These are phyloP conservation scores for Ceriops tagal DNA, from an alignment of 345 rosid genomes.

Conservation along the genomic window DNA sequence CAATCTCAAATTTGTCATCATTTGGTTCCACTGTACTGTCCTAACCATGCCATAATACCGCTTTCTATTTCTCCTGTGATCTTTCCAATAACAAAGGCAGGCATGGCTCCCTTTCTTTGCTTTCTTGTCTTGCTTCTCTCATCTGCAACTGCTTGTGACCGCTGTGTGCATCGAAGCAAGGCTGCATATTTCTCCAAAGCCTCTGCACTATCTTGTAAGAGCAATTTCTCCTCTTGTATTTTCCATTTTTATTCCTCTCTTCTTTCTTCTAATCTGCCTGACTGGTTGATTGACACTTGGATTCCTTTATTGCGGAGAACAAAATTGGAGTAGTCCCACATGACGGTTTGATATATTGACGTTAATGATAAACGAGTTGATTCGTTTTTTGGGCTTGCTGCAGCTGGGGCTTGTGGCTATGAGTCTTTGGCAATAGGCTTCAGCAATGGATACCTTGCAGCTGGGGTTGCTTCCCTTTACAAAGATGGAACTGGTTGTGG, in stretches of 20 bases:
- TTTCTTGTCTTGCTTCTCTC: slow-evolving; percentile 39
- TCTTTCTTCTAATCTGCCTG: too few relatives aligned
- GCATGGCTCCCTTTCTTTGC: slow-evolving; percentile 38
- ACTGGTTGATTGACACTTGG: too few relatives aligned
- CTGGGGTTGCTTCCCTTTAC: slow-evolving; percentile 62
- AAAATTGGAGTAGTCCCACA: too few relatives aligned
- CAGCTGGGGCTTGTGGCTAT: slow-evolving; percentile 92
- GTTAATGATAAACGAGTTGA: too few relatives aligned
- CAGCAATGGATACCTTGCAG: slow-evolving; percentile 68
- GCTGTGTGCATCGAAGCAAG: slow-evolving; percentile 68
- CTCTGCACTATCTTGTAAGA: slow-evolving; percentile 62
- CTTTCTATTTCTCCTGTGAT: background rate
- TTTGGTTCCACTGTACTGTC: background rate
- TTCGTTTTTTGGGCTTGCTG: slow-evolving; percentile 20
- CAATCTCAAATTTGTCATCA: background rate
- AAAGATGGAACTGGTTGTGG: slow-evolving; percentile 90
- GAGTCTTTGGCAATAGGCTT: slow-evolving; percentile 68
- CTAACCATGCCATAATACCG: background rate
- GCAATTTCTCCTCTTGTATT: background rate
- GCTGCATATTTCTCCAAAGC: slow-evolving; percentile 65
- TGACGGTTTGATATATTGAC: too few relatives aligned
- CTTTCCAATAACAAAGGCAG: background rate
- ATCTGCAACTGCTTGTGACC: slow-evolving; percentile 66
- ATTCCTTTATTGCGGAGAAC: too few relatives aligned
- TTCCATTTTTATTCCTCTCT: background rate